Evolutionary conservation across 2,329 filamentous ascomycete genomes (phyloP).

Genomic region (Penicillium fuscoglaucum): DNA sequence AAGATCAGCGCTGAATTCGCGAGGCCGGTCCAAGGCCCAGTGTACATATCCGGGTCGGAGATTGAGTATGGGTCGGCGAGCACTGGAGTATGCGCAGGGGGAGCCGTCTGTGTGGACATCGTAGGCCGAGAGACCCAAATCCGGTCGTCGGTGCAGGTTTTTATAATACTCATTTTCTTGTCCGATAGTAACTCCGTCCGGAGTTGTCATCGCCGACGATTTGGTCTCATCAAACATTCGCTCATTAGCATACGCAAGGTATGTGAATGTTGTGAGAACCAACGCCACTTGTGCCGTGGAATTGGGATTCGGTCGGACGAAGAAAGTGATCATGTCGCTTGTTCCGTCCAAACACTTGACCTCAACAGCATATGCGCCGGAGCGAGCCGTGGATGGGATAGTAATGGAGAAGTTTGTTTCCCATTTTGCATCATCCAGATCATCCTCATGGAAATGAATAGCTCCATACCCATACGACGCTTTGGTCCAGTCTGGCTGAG

Average conservation of each 20-base stretch:
- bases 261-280: conserved; percentile 41
- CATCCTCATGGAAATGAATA: conserved; percentile 44
- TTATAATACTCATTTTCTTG: conserved; percentile 6
- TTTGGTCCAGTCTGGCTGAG: conserved; percentile 34
- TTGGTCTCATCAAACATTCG: conserved; percentile 36
- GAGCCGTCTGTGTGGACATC: conserved; percentile 43
- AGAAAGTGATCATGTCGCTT: conserved; percentile 36
- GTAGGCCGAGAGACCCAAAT: conserved; percentile 43
- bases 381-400: conserved; percentile 14
- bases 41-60: conserved; percentile 39
- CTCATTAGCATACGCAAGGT: conserved; percentile 44
- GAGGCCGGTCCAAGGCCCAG: conserved; percentile 39
- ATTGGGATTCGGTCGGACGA: conserved; percentile 30
- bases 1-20: conserved; percentile 40
- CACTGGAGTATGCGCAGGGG: conserved; percentile 33
- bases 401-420: conserved; percentile 34
- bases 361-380: conserved; percentile 34
- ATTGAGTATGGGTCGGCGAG: conserved; percentile 41
- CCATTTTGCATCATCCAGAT: conserved; percentile 41
- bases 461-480: conserved; percentile 39
- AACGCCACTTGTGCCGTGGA: conserved; percentile 27
- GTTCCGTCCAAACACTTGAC: conserved; percentile 13
- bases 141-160: conserved; percentile 32
- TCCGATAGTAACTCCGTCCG: conserved; percentile 16
- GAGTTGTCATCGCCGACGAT: conserved; percentile 26